Percentiles rank a stretch among this genome's conserved stretches.
phyloP scores from a whole-genome alignment of 176 grass and related monocot genomes.

The sorghum (Sorghum bicolor) region Sorghum_bicolor_NCBIv3 NC_012871.2:66315501-66316000 shows the following conservation, averaged over 20 bases:
- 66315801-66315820: slow-evolving; percentile 20
- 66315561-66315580: slow-evolving; percentile 56
- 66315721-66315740: neutral
- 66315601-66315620: slow-evolving; percentile 39
- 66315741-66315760: neutral
- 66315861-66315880: neutral
- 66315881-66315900: neutral
- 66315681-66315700: neutral
- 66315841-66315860: neutral
- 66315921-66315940: neutral
- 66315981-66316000: too few relatives aligned
- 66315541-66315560: slow-evolving; percentile 68
- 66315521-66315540: slow-evolving; percentile 52
- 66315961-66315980: neutral
- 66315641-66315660: neutral
- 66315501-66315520: slow-evolving; percentile 38
- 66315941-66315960: neutral
- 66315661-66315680: too few relatives aligned
- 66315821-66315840: slow-evolving; percentile 34
- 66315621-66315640: neutral
- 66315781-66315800: neutral
- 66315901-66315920: neutral
- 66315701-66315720: neutral
- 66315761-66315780: neutral
- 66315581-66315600: slow-evolving; percentile 52